Conservation (phyloP, 148 eudicot species). For the Oxyria digyna region DNA sequence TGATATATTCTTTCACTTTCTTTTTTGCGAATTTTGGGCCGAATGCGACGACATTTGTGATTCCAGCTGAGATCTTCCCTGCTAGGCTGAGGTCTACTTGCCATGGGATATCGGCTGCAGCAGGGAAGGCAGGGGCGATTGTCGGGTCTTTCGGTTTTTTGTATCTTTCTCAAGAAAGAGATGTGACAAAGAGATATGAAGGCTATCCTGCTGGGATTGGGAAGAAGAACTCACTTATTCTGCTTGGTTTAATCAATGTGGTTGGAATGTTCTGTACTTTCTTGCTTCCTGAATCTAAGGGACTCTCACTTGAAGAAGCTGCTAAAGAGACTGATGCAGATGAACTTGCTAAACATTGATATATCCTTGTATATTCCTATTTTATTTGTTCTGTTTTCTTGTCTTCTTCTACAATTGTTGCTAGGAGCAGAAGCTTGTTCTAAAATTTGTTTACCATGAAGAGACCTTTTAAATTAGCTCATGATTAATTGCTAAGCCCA, state of each 20-base stretch:
- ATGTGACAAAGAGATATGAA: constrained; percentile 10
- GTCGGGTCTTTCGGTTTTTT: constrained; percentile 23
- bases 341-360: no score
- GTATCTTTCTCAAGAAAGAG: constrained; percentile 17
- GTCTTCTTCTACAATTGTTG: no score
- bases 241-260: constrained; percentile 1
- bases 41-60: constrained; percentile 22
- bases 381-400: no score
- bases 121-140: constrained; percentile 26
- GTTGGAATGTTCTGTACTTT: constrained; percentile 8
- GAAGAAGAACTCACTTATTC: constrained; percentile 16
- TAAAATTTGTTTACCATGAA: no score
- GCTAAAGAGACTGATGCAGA: background rate
- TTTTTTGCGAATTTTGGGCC: constrained; percentile 29
- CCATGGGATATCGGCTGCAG: constrained; percentile 22
- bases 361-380: no score
- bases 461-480: no score
- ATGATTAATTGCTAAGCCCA: no score
- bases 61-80: constrained; percentile 24
- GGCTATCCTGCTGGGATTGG: constrained; percentile 23
- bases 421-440: no score
- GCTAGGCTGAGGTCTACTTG: constrained; percentile 28
- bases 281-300: constrained; percentile 8
- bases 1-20: constrained; percentile 20
- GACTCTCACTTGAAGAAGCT: constrained; percentile 7